Evolutionary conservation across 2,329 filamentous ascomycete species (phyloP), one percentile per base, ranked within the genome.

Genomic region (Emmonsiellopsis sp.): DNA sequence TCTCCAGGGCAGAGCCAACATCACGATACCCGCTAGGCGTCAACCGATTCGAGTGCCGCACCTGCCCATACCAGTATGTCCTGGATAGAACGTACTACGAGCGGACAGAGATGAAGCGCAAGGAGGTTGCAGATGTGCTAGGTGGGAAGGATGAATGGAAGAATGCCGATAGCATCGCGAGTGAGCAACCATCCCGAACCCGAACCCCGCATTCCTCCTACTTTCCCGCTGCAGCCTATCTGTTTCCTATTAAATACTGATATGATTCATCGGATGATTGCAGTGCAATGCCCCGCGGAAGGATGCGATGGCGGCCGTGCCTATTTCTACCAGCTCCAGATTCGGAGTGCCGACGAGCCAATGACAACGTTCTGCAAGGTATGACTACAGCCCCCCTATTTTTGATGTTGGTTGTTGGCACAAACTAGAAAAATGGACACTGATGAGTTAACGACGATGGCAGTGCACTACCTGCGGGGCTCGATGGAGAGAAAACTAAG

Each of bases 321-420:
- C 3, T 94, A 91, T 58, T 97, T 92, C 76, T 95, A 91, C 76
- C 89, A 95, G 77, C 84, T 97, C 62, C 93, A 98, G 79, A 97
- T 97, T 73, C 84, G 93, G 62, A 95, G 89, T 77, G 93, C 93
- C 51, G 93, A 98, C 74, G 93, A 98, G 78, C 93, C 93, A 56
- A 96, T 95, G 87, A 98, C 93, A 60, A 92, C 84, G 56, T 97
- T 97, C 72, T 94, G 86, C 74, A 93, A 90, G 81, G 87, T 88
- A 65, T 52, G 72, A 64, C 6, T 8, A 13, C 13, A 13, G 9
- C 17, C 45, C 45, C 32, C 45, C 11, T 33, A 6, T 9, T 21
- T 17, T 14, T 33, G 6, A 39, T 11, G 27, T 42, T 48, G 7
- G 34, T 14, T 21, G 9, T 52, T 36, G 46, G 2, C 10, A 14